Base-by-base conservation (phyloP, 1,139 yeast species). In the Schwanniomyces etchellsii region DNA sequence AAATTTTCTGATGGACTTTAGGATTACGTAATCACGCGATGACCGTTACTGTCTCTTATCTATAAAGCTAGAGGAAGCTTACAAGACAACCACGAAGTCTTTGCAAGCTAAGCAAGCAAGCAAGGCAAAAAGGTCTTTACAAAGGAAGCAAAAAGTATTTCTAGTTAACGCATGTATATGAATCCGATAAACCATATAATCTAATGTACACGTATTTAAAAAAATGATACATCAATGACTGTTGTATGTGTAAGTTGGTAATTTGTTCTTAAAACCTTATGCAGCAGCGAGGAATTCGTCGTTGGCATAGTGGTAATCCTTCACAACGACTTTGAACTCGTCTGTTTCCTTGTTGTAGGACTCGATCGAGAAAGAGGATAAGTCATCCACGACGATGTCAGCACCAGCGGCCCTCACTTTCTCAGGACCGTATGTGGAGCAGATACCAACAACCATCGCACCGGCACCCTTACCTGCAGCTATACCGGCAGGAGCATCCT, bases 401-500 rank as follows among this genome's bases (percentile, higher is more conserved):
- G 94, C 93, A 48, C 94, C 94, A 29, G 84, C 73, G 32, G 65
- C 73, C 58, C 78, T 74, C 36, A 84, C 78, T 56, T 70, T 67
- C 44, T 77, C 79, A 23, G 84, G 73, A 41, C 70, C 76, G 54
- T 81, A 83, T 31, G 93, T 80, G 36, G 91, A 80, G 43, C 91
- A 84, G 57, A 84, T 77, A 50, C 94, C 95, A 45, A 84, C 74
- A 39, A 83, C 80, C 54, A 73, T 70, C 50, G 93, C 89, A 44
- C 93, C 94, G 20, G 93, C 85, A 43, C 74, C 84, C 52, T 80
- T 76, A 58, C 94, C 95, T 29, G 95, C 91, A 39, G 73, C 64
- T 43, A 84, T 79, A 54, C 95, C 95, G 29, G 89, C 91, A 31
- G 91, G 91, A 29, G 94, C 93, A 52, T 83, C 94, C 61, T 83